phyloP scores from a whole-genome alignment of 495 filamentous ascomycete genomes.

The Lichenothelia convexa region DNA sequence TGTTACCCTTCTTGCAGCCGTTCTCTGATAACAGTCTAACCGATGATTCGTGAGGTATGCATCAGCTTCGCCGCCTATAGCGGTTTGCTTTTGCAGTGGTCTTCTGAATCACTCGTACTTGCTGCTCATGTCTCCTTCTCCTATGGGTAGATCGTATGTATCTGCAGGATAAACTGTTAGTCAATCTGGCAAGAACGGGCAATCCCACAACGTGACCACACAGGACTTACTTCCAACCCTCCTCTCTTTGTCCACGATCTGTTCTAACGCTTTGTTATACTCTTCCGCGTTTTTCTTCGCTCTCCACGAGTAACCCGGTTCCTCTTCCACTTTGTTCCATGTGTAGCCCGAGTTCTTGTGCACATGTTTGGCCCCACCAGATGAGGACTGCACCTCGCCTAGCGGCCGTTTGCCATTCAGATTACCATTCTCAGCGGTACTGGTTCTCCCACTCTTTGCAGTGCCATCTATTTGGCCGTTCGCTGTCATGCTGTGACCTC shows the following conservation, averaged over 20 bases:
- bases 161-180: too few species aligned
- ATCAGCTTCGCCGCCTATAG: too few species aligned
- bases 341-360: constrained; percentile 17
- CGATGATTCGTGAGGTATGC: too few species aligned
- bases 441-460: neutral
- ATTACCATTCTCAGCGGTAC: neutral
- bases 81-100: too few species aligned
- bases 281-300: constrained; percentile 25
- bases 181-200: too few species aligned
- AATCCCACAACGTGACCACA: too few species aligned
- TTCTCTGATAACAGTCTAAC: too few species aligned
- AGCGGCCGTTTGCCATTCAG: constrained; percentile 5
- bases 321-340: constrained; percentile 22
- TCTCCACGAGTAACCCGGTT: constrained; percentile 36
- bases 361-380: neutral
- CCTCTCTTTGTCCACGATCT: constrained; percentile 15
- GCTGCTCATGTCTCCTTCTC: too few species aligned
- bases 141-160: too few species aligned
- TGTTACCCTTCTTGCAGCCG: too few species aligned
- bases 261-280: constrained; percentile 15
- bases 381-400: constrained; percentile 3
- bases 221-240: constrained; percentile 18
- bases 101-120: too few species aligned
- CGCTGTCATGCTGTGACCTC: neutral
- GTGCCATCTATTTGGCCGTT: neutral